Base-by-base conservation (phyloP, 768 basidiomycete genomes). In the Kwoniella botswanensis region DNA sequence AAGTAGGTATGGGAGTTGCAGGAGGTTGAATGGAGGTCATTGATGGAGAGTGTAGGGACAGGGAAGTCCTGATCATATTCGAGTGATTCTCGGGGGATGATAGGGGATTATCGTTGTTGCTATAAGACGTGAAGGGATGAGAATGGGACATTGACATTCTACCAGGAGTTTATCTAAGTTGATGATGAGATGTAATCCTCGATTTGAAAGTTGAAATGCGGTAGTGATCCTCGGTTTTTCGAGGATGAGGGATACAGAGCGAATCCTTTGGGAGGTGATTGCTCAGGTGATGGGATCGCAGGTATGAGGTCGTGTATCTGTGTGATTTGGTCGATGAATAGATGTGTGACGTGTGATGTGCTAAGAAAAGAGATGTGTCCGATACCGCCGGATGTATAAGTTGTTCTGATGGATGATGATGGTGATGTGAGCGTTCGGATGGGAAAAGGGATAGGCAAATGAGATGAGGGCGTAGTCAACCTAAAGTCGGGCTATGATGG, bases 371-470 rank as follows among this genome's bases (percentile, higher is more conserved):
- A 24, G 29, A 58, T 26, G 57, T 21, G 24, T 56, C 54, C 54
- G 54, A 56, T 56, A 58, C 57, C 57, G 57, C 57, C 57, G 57
- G 57, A 58, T n/a, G n/a, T 58, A 18, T 50, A 50, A 50, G 46
- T 17, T 50, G 15, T 15, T 13, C 4, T 50, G 46, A 50, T 50
- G 46, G 46, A 18, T 50, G 46, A 50, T 50, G 35, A 35, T 35
- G 35, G 35, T 35, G 35, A 35, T 35, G 35, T 35, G 35, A 35
- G 35, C 35, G 35, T 35, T 35, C 35, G 1, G 1, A 35, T 35
- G 35, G 35, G 35, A 35, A 35, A 35, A 35, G 35, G 35, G 4
- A 35, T 35, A 1, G 35, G 7, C 35, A 35, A 6, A 35, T 35
- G 35, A 35, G 35, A 35, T 35, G 35, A 50, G 46, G 46, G 46